Evolutionary conservation across 805 yeast species (phyloP).

Genomic region (Brettanomyces naardenensis): DNA sequence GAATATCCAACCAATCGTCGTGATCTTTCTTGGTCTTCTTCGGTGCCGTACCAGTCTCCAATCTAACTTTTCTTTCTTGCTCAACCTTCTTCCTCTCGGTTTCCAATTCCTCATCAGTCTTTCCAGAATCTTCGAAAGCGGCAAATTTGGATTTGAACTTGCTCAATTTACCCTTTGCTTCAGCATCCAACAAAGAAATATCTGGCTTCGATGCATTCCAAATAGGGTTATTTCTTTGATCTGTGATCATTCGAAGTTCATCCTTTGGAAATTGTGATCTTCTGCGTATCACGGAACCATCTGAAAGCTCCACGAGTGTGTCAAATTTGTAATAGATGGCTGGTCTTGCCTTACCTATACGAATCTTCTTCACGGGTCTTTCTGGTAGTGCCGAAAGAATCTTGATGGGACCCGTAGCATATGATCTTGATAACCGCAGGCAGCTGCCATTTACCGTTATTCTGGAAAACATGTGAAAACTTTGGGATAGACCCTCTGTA

Average conservation of each 20-base stretch:
- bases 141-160: slow-evolving; percentile 65
- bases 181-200: slow-evolving; percentile 65
- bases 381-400: slow-evolving; percentile 23
- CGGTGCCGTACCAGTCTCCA: slow-evolving; percentile 21
- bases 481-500: too few species aligned
- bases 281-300: slow-evolving; percentile 83
- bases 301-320: slow-evolving; percentile 81
- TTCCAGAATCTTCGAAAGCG: slow-evolving; percentile 33
- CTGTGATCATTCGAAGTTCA: slow-evolving; percentile 78
- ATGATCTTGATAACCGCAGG: slow-evolving; percentile 4
- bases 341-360: slow-evolving; percentile 84
- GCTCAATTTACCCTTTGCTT: slow-evolving; percentile 73
- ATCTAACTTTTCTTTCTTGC: slow-evolving; percentile 21
- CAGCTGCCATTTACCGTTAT: too few species aligned
- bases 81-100: slow-evolving; percentile 18
- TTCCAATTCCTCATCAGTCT: slow-evolving; percentile 23
- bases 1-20: slow-evolving; percentile 48
- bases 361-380: slow-evolving; percentile 63
- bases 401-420: slow-evolving; percentile 24
- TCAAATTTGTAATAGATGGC: slow-evolving; percentile 89
- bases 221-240: slow-evolving; percentile 76
- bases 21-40: slow-evolving; percentile 17
- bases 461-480: too few species aligned
- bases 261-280: slow-evolving; percentile 82
- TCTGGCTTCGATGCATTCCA: slow-evolving; percentile 90